Evolutionary conservation across 768 basidiomycete species (phyloP), one percentile per base, ranked within the genome.

Genomic region (Punctularia strigosozonata): DNA sequence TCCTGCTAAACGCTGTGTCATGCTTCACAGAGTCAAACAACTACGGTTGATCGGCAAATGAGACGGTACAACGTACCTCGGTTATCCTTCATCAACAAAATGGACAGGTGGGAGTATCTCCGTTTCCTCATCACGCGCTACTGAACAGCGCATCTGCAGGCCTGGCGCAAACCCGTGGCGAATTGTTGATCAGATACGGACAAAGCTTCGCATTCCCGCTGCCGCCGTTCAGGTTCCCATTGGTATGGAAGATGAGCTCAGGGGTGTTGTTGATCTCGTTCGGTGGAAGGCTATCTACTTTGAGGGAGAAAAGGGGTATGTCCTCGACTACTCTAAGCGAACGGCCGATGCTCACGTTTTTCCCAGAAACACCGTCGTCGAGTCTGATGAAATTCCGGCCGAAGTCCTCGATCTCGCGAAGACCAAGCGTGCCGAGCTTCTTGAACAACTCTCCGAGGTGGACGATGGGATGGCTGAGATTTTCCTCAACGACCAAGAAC

Each of bases 21-120:
- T 18, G 21, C 8, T 14, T 2, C 31, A 4, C 62, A 92, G 79
- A 89, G 85, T 62, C 95, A 99, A 74, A 99, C 95, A 2, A 98
- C 90, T 17, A 99, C 95, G 10, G 95, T 99, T 25, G 95, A 99
- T 63, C 72, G 95, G 43, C 95, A 99, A 68, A 99, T 99, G 95
- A 73, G 87, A 44, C 77, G 95, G 25, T 99, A 99, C 56, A 81
- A 82, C 51, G 88, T 99, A 42, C 95, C 95, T 41, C 74, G 95
- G 31, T 73, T 99, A 43, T 95, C 90, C 0, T 98, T 95, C 59
- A 77, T 98, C 53, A 98, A 98, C 63, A 98, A 98, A 63, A 97
- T 98, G 94, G 94, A 98, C 53, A 75, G 89, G 86, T 86, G 36
- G 12, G 60, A 30, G 10, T 50, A 10, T 8, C 28, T 30, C 28